These are phyloP conservation scores for Eucalyptus guilfoylei DNA, from an alignment of 345 rosid genomes.

Conservation along the genomic window DNA sequence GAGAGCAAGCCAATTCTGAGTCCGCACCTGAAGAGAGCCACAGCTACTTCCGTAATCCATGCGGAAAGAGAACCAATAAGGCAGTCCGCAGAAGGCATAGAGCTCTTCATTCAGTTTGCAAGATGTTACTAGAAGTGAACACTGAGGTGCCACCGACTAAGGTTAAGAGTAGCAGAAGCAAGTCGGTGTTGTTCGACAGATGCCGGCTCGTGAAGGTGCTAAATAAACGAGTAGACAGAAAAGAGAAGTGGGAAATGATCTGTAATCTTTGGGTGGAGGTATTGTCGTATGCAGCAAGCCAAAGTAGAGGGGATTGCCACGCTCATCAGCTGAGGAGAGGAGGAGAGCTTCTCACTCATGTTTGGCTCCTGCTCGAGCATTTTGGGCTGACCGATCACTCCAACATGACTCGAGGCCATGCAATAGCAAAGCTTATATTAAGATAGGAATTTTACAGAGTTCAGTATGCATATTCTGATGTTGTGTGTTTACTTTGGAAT, in stretches of 20 bases:
- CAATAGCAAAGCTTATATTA: too few relatives aligned
- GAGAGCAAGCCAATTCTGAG: too few relatives aligned
- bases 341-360: constrained; percentile 39
- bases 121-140: too few relatives aligned
- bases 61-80: too few relatives aligned
- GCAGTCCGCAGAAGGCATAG: too few relatives aligned
- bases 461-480: too few relatives aligned
- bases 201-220: neutral
- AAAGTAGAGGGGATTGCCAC: constrained; percentile 15
- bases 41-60: too few relatives aligned
- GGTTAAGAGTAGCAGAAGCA: constrained; percentile 9
- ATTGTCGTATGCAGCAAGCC: neutral
- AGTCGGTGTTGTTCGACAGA: constrained; percentile 10
- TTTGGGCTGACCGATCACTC: constrained; percentile 43
- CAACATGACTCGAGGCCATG: constrained; percentile 19
- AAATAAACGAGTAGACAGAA: neutral
- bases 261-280: constrained; percentile 7
- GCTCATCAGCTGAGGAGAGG: constrained; percentile 36
- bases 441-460: too few relatives aligned
- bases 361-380: constrained; percentile 46
- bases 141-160: neutral
- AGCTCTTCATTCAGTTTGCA: neutral
- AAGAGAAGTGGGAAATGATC: neutral
- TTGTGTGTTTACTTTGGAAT: too few relatives aligned
- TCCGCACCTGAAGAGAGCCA: too few relatives aligned